A percentile compares a stretch with the other conserved stretches of the same genome.
Evolutionary conservation across 345 rosid species (phyloP).

Genomic region (Euphorbia lathyris): DNA sequence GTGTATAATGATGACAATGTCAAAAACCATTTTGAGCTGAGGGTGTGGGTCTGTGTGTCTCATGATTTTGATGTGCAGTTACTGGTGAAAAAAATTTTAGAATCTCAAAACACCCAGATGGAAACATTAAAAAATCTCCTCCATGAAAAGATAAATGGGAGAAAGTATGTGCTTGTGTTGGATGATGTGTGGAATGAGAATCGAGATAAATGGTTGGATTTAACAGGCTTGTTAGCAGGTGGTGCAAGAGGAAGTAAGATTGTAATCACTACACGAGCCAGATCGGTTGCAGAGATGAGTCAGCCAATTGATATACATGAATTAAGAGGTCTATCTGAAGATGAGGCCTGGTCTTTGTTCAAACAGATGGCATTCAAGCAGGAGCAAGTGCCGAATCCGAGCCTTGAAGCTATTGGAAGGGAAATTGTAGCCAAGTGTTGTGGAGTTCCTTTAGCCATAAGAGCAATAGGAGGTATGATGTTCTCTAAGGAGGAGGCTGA

Average conservation of each 20-base stretch:
- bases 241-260: background rate
- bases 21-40: conserved; percentile 13
- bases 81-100: background rate
- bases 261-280: background rate
- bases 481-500: background rate
- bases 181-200: conserved; percentile 8
- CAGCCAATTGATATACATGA: background rate
- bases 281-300: background rate
- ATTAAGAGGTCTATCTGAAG: background rate
- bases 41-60: background rate
- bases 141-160: background rate
- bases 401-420: background rate
- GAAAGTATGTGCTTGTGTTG: conserved; percentile 13
- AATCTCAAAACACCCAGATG: background rate
- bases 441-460: conserved; percentile 4
- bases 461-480: background rate
- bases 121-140: background rate
- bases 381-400: background rate
- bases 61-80: background rate
- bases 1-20: background rate
- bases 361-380: background rate
- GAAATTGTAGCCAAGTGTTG: background rate
- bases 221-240: background rate
- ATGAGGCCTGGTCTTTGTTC: background rate
- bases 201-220: background rate